Base-by-base conservation (phyloP, 148 eudicot species). In the Polygonum aviculare region DNA sequence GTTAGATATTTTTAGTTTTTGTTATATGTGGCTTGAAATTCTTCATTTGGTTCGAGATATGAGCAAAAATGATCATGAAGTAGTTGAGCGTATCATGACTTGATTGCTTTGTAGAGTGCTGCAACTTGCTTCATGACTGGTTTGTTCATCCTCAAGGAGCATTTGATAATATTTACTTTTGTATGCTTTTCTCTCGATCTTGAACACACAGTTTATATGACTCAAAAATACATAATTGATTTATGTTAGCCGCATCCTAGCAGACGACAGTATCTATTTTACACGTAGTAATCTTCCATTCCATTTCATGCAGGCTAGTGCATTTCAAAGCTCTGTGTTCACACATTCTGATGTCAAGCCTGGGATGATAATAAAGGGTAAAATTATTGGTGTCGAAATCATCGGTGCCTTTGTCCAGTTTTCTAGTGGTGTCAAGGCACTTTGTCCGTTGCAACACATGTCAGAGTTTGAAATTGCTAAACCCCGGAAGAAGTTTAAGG, bases 311-410 rank as follows among this genome's bases (percentile, higher is more conserved):
- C 88, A 95, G 99, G 88, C 91, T 77, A 95, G 97, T 82, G 97
- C 97, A 26, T 86, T 92, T 70, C 96, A 92, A 83, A 97, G 97
- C 74, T 84, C 89, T 60, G 97, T 95, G 81, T 95, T 95, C 77
- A 95, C 99, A 65, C 99, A 95, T 81, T 89, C 99, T 12, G 98
- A 95, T 84, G 94, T 92, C 39, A 92, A 91, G 88, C 96, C 99
- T 45, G 99, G 99, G 57, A 95, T 95, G 97, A 87, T 90, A 77
- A 93, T 95, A 49, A 95, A 86, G 82, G 99, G 91, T 77, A 95
- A 87, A 86, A 87, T 90, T 75, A 80, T 90, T 81, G 81, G 75
- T 81, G 89, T 95, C 40, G 87, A 87, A 62, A 83, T 78, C 70
- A 79, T 83, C 31, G 93, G 91, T 75, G 97, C 96, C 49, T 81